A percentile compares a stretch with the other conserved stretches of the same genome.
Conservation (phyloP, 1,284 basidiomycete species). For the Gymnopus androsaceus region DNA sequence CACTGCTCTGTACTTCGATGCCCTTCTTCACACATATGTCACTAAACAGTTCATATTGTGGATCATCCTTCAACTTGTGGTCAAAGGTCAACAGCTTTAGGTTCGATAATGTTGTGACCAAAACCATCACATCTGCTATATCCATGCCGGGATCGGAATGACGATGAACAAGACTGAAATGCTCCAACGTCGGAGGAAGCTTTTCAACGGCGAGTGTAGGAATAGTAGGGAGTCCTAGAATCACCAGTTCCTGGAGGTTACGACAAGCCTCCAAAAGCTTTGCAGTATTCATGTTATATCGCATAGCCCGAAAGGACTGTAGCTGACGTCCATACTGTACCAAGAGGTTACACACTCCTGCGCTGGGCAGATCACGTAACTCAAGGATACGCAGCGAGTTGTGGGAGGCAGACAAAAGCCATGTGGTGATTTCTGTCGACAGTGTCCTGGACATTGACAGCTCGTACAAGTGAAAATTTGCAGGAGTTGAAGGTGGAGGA, state of each 20-base stretch:
- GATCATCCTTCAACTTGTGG: constrained; percentile 17
- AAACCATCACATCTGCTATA: constrained; percentile 24
- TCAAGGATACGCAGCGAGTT: constrained; percentile 42
- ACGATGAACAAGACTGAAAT: constrained; percentile 40
- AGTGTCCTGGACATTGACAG: constrained; percentile 41
- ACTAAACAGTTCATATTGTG: constrained; percentile 28
- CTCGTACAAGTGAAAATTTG: constrained; percentile 38
- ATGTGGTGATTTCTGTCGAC: constrained; percentile 30
- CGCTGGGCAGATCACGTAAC: constrained; percentile 38
- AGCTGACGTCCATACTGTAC: constrained; percentile 33
- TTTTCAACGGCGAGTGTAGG: constrained; percentile 26
- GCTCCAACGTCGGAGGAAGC: constrained; percentile 41
- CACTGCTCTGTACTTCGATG: constrained; percentile 31
- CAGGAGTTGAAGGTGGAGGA: constrained; percentile 27
- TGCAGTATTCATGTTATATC: constrained; percentile 33
- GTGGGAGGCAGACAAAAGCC: constrained; percentile 41
- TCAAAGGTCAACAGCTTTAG: constrained; percentile 43
- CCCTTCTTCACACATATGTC: constrained; percentile 32
- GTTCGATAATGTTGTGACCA: constrained; percentile 39
- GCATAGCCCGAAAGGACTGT: constrained; percentile 44
- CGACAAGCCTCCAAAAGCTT: constrained; percentile 39
- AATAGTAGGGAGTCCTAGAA: constrained; percentile 36
- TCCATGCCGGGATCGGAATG: constrained; percentile 22
- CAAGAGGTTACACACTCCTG: constrained; percentile 29
- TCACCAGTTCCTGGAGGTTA: constrained; percentile 42